phyloP scores from a whole-genome alignment of 805 yeast genomes.

The Saccharomyces jurei region DNA sequence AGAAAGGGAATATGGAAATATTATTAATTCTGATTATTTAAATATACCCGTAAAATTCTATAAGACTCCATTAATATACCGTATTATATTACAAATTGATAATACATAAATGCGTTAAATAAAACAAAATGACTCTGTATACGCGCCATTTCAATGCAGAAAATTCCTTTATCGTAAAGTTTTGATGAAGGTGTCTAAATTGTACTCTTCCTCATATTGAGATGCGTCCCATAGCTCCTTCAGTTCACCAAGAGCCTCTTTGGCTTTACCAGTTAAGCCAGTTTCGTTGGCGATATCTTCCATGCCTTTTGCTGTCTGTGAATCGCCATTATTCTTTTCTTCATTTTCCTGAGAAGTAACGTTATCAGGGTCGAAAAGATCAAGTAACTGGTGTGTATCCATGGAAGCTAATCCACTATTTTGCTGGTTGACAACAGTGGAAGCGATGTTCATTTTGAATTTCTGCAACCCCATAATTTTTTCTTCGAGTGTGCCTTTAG shows the following conservation, averaged over 20 bases:
- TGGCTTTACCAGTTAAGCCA: conserved; percentile 78
- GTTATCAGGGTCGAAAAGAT: conserved; percentile 74
- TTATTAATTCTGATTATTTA: background rate
- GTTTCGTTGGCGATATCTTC: conserved; percentile 47
- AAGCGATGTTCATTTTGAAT: conserved; percentile 95
- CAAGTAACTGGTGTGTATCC: conserved; percentile 92
- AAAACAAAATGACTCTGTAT: background rate
- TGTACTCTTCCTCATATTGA: conserved; percentile 95
- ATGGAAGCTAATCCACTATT: conserved; percentile 91
- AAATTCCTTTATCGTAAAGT: conserved; percentile 42
- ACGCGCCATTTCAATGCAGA: background rate
- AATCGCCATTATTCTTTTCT: conserved; percentile 25
- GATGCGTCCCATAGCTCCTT: conserved; percentile 94
- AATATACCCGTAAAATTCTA: background rate
- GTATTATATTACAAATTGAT: background rate
- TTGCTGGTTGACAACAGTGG: conserved; percentile 92
- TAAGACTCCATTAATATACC: background rate
- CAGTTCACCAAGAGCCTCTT: conserved; percentile 78
- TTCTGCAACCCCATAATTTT: conserved; percentile 97
- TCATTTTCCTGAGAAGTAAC: conserved; percentile 34
- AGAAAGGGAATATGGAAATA: background rate
- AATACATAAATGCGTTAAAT: background rate
- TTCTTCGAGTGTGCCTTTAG: conserved; percentile 89
- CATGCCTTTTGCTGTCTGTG: conserved; percentile 24
- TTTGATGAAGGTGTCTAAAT: conserved; percentile 85